Percentiles rank a stretch among this genome's conserved stretches.
Evolutionary conservation across 257 asterid genomes (phyloP).

Genomic region (Salvia hispanica): DNA sequence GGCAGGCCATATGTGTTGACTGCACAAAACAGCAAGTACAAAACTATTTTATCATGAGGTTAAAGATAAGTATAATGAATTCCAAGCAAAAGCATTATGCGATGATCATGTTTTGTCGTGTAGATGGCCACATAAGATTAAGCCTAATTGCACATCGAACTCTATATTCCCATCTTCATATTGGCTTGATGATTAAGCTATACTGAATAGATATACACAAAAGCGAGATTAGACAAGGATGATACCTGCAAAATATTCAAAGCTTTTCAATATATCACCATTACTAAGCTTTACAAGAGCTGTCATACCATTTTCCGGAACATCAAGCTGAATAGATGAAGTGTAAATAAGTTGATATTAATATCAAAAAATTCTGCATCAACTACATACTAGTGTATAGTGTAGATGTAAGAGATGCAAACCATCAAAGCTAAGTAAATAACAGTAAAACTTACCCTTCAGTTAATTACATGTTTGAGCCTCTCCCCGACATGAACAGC

Average conservation of each 20-base stretch:
- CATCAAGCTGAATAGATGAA: constrained; percentile 63
- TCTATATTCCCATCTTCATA: background rate
- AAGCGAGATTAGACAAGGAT: constrained; percentile 27
- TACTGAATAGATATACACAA: constrained; percentile 20
- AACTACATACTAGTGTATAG: constrained; percentile 11
- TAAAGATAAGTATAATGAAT: constrained; percentile 18
- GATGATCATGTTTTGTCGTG: background rate
- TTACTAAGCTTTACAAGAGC: constrained; percentile 89
- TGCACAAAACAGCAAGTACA: constrained; percentile 50
- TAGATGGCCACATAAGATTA: background rate
- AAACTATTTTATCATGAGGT: constrained; percentile 19
- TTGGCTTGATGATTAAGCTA: constrained; percentile 19
- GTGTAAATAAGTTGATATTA: constrained; percentile 27
- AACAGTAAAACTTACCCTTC: constrained; percentile 65
- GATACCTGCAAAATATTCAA: constrained; percentile 88
- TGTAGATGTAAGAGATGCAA: constrained; percentile 15
- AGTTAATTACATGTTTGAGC: constrained; percentile 77
- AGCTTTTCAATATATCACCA: constrained; percentile 98
- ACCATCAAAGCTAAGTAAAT: background rate
- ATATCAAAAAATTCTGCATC: background rate
- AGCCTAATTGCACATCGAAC: constrained; percentile 7
- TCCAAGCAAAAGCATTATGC: constrained; percentile 2
- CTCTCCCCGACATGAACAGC: constrained; percentile 76
- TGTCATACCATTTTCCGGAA: constrained; percentile 79
- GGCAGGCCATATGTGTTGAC: constrained; percentile 99